Percentiles rank a stretch among this genome's conserved stretches.
Evolutionary conservation across 1,139 yeast species (phyloP).

Genomic region (Yarrowia galli): DNA sequence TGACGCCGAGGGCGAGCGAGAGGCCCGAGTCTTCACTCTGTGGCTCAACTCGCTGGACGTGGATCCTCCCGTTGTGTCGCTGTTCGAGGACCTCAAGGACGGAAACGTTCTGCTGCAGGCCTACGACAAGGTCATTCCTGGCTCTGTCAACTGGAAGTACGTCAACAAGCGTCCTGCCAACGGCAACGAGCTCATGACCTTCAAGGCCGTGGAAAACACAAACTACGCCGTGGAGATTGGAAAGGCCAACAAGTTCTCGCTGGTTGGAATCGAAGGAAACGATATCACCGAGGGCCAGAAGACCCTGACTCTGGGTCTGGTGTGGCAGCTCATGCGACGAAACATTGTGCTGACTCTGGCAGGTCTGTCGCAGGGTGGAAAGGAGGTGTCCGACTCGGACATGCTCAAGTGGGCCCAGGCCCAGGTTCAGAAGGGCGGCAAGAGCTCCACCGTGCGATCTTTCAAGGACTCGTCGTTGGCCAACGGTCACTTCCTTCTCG

Average conservation of each 20-base stretch:
- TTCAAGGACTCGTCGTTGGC: slow-evolving; percentile 82
- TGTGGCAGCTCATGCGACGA: slow-evolving; percentile 99
- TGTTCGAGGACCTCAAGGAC: slow-evolving; percentile 94
- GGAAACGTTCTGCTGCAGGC: slow-evolving; percentile 91
- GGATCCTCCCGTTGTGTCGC: slow-evolving; percentile 88
- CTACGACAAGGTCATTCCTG: slow-evolving; percentile 94
- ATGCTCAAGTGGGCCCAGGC: slow-evolving; percentile 94
- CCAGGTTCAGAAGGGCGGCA: slow-evolving; percentile 85
- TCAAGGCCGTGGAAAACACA: slow-evolving; percentile 94
- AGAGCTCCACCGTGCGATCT: slow-evolving; percentile 69
- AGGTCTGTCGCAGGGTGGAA: slow-evolving; percentile 72
- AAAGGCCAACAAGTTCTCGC: slow-evolving; percentile 86
- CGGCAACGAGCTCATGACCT: slow-evolving; percentile 80
- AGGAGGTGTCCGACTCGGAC: slow-evolving; percentile 79
- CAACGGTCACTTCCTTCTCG: slow-evolving; percentile 81
- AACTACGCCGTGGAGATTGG: slow-evolving; percentile 97
- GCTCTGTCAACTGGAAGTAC: slow-evolving; percentile 79
- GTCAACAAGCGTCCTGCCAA: slow-evolving; percentile 81
- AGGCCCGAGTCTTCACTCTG: slow-evolving; percentile 95
- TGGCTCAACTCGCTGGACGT: slow-evolving; percentile 98
- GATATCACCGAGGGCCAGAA: slow-evolving; percentile 95
- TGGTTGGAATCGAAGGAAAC: slow-evolving; percentile 98
- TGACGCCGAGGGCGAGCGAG: slow-evolving; percentile 99
- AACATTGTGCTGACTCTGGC: slow-evolving; percentile 86
- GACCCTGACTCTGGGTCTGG: slow-evolving; percentile 89